Base-by-base conservation (phyloP, 106 monocot species). In the Narthecium ossifragum region DNA sequence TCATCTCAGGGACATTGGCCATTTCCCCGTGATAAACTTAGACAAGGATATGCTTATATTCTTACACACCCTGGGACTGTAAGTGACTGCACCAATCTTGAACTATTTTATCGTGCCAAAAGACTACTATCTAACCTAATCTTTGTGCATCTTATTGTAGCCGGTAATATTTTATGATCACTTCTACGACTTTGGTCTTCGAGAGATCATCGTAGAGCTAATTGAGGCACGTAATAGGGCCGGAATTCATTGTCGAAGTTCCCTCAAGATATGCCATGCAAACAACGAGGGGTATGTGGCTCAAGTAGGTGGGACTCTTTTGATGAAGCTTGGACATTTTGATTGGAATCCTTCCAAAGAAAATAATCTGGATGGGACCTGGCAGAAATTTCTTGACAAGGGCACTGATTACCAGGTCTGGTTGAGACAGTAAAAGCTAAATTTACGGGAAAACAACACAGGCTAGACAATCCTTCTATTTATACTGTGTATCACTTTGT, bases 311-410 rank as follows among this genome's bases (percentile, higher is more conserved):
- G 67, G 62, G 14, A 46, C 46, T 24, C 61, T 74, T 9, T 61
- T 67, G 53, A 48, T 74, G 47, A 74, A 74, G 29, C 14, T 74
- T 11, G 74, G 74, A 26, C 46, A 66, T 27, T 60, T 73, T 27
- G 73, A 66, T 15, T 73, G 73, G 73, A 66, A 73, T 31, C 73
- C 73, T 32, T 66, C 66, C 22, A 73, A 73, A 51, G 66, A 73
- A 41, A 73, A 66, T 27, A 45, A 61, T 38, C 46, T 73, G 26
- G 73, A 73, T 17, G 73, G 73, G 39, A 73, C 66, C 25, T 73
- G 73, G 73, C 59, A 61, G 43, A 73, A 73, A 38, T 73, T 73
- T 29, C 14, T 66, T 14, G 73, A 73, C 57, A 66, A 29, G 50
- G 73, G 73, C 0, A 8, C 60, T 26, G 66, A 73, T 54, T 73